phyloP scores from a whole-genome alignment of 1,139 yeast genomes.

The Yamadazyma membranifaciens region DNA sequence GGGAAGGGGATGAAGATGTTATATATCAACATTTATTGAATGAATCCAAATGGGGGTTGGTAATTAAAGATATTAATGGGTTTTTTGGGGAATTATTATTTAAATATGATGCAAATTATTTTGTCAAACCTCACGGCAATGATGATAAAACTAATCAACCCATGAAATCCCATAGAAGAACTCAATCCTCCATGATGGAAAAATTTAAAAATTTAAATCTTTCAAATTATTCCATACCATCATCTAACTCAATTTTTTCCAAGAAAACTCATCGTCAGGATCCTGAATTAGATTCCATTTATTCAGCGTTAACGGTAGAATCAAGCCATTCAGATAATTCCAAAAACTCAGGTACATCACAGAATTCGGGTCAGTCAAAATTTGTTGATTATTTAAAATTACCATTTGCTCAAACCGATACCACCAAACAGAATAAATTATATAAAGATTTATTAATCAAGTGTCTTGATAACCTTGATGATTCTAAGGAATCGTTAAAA shows the following conservation, averaged over 20 bases:
- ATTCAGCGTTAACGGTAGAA: slow-evolving; percentile 22
- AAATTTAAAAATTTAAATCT: slow-evolving; percentile 18
- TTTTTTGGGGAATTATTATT: slow-evolving; percentile 42
- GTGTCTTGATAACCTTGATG: slow-evolving; percentile 13
- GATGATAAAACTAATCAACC: slow-evolving; percentile 10
- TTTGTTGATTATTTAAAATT: slow-evolving; percentile 27
- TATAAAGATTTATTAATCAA: slow-evolving; percentile 10
- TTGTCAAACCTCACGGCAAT: slow-evolving; percentile 13
- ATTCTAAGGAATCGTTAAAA: slow-evolving; percentile 10
- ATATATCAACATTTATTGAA: slow-evolving; percentile 61
- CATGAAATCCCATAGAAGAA: slow-evolving; percentile 17
- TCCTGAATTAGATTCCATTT: slow-evolving; percentile 30
- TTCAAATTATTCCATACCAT: slow-evolving; percentile 15
- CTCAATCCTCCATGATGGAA: slow-evolving; percentile 21
- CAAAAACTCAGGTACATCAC: slow-evolving; percentile 17
- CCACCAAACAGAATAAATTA: slow-evolving; percentile 1
- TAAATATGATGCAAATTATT: slow-evolving; percentile 36
- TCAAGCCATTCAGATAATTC: slow-evolving; percentile 18
- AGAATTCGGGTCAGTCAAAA: slow-evolving; percentile 13
- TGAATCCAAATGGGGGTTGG: slow-evolving; percentile 52
- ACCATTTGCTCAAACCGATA: slow-evolving; percentile 13
- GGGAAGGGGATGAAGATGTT: slow-evolving; percentile 55
- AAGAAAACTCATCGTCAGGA: slow-evolving; percentile 18
- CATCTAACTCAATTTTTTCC: slow-evolving; percentile 22
- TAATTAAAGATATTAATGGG: slow-evolving; percentile 46